Conservation (phyloP, 2,329 filamentous ascomycete genomes). For the Grosmannia huntii region DNA sequence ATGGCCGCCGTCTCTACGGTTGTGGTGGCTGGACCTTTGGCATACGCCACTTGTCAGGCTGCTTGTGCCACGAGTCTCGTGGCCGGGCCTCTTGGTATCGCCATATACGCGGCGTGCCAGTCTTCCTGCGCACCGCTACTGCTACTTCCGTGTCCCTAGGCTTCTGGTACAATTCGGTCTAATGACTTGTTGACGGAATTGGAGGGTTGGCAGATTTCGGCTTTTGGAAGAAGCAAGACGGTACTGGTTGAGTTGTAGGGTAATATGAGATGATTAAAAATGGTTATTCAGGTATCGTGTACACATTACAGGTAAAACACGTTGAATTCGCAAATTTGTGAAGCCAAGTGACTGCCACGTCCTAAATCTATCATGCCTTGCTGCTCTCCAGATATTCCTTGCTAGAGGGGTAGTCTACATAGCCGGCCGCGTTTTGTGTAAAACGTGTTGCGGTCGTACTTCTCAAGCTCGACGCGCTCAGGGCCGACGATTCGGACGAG, state of each 20-base stretch:
- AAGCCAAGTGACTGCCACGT: too few species aligned
- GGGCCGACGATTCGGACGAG: constrained; percentile 36
- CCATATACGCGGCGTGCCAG: background rate
- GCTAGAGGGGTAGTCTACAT: constrained; percentile 24
- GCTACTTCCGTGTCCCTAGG: background rate
- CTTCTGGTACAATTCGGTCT: too few species aligned
- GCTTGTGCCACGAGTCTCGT: background rate
- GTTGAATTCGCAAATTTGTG: too few species aligned
- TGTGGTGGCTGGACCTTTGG: background rate
- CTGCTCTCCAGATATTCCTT: too few species aligned
- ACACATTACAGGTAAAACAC: too few species aligned
- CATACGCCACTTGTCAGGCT: background rate
- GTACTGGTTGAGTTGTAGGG: too few species aligned
- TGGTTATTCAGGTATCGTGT: too few species aligned
- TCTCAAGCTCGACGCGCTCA: constrained; percentile 24
- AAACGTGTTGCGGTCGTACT: constrained; percentile 24
- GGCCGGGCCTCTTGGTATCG: background rate
- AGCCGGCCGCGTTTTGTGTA: constrained; percentile 25
- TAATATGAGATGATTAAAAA: too few species aligned
- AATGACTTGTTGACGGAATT: too few species aligned
- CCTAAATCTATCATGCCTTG: background rate
- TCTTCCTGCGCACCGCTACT: background rate
- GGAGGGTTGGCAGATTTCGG: too few species aligned
- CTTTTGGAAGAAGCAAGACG: too few species aligned
- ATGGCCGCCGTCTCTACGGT: background rate